Base-by-base conservation (phyloP, 1,139 yeast genomes). In the Geotrichum aggregatum region DNA sequence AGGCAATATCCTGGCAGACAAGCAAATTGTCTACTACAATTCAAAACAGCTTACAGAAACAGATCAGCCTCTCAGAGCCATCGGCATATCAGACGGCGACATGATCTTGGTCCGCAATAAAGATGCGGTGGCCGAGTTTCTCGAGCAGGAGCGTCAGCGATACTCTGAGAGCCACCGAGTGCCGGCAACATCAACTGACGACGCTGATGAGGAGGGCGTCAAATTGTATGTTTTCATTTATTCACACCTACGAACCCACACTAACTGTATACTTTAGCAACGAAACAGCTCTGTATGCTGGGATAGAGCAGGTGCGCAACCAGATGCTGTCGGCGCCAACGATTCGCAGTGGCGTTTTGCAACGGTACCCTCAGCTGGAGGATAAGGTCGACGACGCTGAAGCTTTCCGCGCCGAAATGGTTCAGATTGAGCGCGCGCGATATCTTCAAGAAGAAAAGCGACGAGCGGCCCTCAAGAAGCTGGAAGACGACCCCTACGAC, bases 401-500 rank as follows among this genome's bases (percentile, higher is more conserved):
- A 4, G 66, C 67, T 48, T 87, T 87, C 65, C 74, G 75, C 40
- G 69, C 74, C 47, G 66, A 72, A n/a, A 67, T 80, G 65, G 59
- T 72, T 59, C 58, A 72, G 63, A 55, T 64, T 58, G 61, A 66
- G 65, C 50, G 62, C 58, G 59, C 65, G 47, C 70, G 68, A 50
- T 63, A 67, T 19, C 58, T 60, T 30, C 60, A 60, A 31, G 67
- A 64, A 54, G 58, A 60, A 59, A 58, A 69, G 61, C 63, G 73
- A 26, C 75, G 73, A 49, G 72, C 73, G 39, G 91, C 84, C 60
- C 67, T 83, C 58, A 66, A 69, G 35, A 69, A 75, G 46, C 65
- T 85, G 33, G 74, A 76, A 63, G 70, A 76, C 44, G 80, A 87
- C 61, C 94, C 94, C 0, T 89, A 84, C 62, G 79, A 82, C 61